A percentile compares a stretch with the other conserved stretches of the same genome.
Evolutionary conservation across 192 early-diverging fungal genomes (phyloP).

Genomic region (Entomortierella parvispora): DNA sequence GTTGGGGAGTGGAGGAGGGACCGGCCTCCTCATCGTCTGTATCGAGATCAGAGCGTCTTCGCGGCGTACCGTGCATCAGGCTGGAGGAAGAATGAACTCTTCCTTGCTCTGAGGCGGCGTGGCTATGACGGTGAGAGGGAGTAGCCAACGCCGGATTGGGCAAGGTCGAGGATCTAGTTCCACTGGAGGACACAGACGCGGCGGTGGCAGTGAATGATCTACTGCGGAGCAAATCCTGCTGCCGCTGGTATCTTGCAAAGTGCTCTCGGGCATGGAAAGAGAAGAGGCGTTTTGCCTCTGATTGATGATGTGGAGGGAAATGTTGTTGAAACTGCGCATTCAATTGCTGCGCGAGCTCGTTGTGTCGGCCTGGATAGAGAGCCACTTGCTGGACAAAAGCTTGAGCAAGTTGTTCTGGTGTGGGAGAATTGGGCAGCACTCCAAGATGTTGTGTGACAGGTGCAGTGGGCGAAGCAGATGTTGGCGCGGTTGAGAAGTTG

Average conservation of each 20-base stretch:
- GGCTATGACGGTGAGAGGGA: too few relatives aligned
- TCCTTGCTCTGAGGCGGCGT: background rate
- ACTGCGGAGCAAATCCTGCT: constrained; percentile 35
- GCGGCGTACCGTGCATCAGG: constrained; percentile 23
- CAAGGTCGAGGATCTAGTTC: background rate
- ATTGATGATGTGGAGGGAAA: constrained; percentile 41
- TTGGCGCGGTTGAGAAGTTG: constrained; percentile 22
- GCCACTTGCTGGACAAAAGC: constrained; percentile 48
- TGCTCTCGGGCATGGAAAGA: constrained; percentile 36
- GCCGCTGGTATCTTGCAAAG: constrained; percentile 41
- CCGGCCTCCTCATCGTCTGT: constrained; percentile 35
- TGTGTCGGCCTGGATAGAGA: constrained; percentile 41
- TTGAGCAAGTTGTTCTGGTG: constrained; percentile 47
- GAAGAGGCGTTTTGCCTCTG: constrained; percentile 44
- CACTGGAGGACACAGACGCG: background rate
- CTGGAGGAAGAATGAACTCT: background rate
- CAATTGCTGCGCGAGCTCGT: constrained; percentile 37
- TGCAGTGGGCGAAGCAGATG: background rate
- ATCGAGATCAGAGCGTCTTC: constrained; percentile 39
- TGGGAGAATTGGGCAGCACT: constrained; percentile 32
- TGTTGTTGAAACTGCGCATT: constrained; percentile 45
- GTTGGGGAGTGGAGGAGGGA: too few relatives aligned
- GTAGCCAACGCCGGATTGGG: background rate
- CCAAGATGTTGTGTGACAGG: constrained; percentile 32
- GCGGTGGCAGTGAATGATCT: background rate